Base-by-base conservation (phyloP, 108 stramenopile species). In the Epithemia pelagica region DNA sequence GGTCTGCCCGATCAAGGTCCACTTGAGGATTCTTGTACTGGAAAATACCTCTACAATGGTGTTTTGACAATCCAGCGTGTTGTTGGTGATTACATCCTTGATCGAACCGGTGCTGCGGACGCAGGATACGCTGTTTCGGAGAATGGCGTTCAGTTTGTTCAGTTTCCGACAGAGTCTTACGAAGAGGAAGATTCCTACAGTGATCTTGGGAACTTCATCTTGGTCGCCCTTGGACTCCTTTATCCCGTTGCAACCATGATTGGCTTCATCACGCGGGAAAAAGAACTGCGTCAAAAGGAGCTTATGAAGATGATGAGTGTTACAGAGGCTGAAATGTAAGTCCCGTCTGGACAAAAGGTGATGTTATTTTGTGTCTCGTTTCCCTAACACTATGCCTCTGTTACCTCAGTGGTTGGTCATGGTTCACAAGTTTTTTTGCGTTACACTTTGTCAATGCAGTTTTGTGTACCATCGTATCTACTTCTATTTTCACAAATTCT, bases 261-360 rank as follows among this genome's bases (percentile, higher is more conserved):
- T 62, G 61, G 80, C 27, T 80, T 73, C 28, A 78, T 92, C 23
- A 74, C 76, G 0, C 71, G 67, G 0, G 91, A 92, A 54, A 92
- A 92, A 64, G 87, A 92, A 61, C 64, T 79, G 28, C 77, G 84
- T 20, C 91, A 92, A 68, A 92, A 92, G 65, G 91, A 92, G 66
- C 78, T 92, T 2, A 86, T 92, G 87, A 92, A 92, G 67, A 92
- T 92, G 86, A 92, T 92, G 91, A 74, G 75, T 29, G 84, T 92
- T 10, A 74, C 78, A 1, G 91, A 92, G 68, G 74, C 77, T n/a
- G 79, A 78, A 28, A 76, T 46, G 37, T 46, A 46, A 46, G 37
- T 46, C 15, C 37, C 15, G 37, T n/a, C n/a, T n/a, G n/a, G n/a
- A n/a, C n/a, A n/a, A n/a, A n/a, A n/a, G n/a, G n/a, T n/a, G n/a